Evolutionary conservation across 768 basidiomycete species (phyloP), one percentile per base, ranked within the genome.

Genomic region (Gymnopilus junonius): DNA sequence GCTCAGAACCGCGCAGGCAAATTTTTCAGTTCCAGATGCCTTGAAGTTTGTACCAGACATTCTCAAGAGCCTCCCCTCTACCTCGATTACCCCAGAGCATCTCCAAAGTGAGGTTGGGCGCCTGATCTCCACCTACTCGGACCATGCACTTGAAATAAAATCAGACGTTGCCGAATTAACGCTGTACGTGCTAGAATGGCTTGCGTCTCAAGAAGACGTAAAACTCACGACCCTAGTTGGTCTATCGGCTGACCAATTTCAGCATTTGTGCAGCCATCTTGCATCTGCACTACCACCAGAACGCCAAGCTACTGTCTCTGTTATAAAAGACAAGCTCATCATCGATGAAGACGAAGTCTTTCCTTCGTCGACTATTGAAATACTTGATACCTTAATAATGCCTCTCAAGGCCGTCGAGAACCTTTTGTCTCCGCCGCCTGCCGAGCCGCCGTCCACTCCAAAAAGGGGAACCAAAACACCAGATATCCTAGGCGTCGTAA

Each of bases 401-500:
- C 78, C 86, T 4, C 42, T 87, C 0, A 74, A 79, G 14, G 79
- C 80, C 29, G 65, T 91, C 48, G 79, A 84, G 42, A 76, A 77
- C 43, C 77, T 88, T 4, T 73, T 92, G 45, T 76, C 77, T 25
- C 75, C 79, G 3, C 72, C 71, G 34, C 68, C 69, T 10, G 71
- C 74, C 14, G 73, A 70, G 0, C 88, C 54, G 14, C 54, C 87
- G 0, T 78, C 82, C 17, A 90, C 90, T 11, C 89, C 89, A 0
- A 82, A 80, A 54, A 78, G 78, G 10, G 82, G 77, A 5, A 80
- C 76, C 8, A 80, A 82, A 65, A 82, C 82, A 29, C 83, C 85
- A 17, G 85, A 87, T 64, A 82, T 88, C 46, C 75, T 93, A 29
- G 87, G 85, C 17, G 79, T 90, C 34, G 84, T 89, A 5, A 82